Conservation (phyloP, 169 alveolate genomes). For the Eimeria maxima region DNA sequence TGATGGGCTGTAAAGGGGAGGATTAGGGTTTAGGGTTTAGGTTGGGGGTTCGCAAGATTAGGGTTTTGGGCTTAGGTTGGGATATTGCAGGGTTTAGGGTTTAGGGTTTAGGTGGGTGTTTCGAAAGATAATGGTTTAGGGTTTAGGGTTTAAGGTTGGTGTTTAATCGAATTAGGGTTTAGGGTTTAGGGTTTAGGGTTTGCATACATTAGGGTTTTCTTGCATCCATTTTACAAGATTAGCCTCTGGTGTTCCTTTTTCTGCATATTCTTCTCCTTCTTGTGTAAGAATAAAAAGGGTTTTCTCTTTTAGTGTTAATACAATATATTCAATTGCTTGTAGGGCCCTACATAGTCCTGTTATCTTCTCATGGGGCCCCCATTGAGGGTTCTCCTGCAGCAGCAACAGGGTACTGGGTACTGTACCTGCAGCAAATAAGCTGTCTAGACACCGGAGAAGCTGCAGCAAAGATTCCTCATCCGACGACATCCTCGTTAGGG, state of each 20-base stretch:
- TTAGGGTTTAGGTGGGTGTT: not conserved
- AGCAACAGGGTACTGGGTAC: not conserved
- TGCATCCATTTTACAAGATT: conserved; percentile 5
- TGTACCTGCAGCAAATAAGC: not conserved
- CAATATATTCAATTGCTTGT: conserved; percentile 51
- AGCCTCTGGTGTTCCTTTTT: conserved; percentile 81
- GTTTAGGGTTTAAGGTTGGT: conserved; percentile 28
- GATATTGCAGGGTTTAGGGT: too few relatives aligned
- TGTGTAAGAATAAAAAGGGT: conserved; percentile 69
- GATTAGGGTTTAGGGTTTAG: too few relatives aligned
- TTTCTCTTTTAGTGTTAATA: conserved; percentile 48
- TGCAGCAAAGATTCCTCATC: not conserved
- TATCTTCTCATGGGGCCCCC: conserved; percentile 78
- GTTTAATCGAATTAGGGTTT: not conserved
- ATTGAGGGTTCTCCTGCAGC: conserved; percentile 13
- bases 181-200: conserved; percentile 65
- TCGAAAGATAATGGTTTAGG: not conserved
- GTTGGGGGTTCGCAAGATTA: too few relatives aligned
- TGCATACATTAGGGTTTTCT: not conserved
- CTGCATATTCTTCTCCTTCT: conserved; percentile 81
- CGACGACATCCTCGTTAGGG: not conserved
- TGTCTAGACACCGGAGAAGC: not conserved
- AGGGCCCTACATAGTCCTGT: conserved; percentile 83
- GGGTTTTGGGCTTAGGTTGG: too few relatives aligned
- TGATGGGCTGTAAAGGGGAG: too few relatives aligned